phyloP scores from a whole-genome alignment of 345 rosid genomes.

The Citrus cavaleriei region DNA sequence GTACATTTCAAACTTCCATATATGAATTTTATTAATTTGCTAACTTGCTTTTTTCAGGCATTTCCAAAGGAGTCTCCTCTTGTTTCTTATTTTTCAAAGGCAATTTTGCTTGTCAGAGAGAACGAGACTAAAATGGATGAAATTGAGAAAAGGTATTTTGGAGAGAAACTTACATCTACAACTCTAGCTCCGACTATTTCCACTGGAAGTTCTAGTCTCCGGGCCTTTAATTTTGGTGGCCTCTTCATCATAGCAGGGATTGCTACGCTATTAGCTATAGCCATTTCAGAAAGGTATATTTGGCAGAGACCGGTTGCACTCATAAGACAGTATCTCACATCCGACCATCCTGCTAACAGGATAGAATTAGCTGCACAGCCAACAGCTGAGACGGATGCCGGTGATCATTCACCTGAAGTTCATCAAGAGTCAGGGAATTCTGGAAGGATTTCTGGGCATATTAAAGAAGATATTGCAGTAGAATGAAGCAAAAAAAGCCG shows the following conservation, averaged over 20 bases:
- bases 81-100: slow-evolving; percentile 20
- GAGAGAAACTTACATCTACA: background rate
- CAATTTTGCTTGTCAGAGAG: slow-evolving; percentile 17
- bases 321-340: background rate
- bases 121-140: background rate
- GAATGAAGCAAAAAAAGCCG: background rate
- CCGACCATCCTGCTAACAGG: background rate
- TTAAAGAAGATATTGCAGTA: background rate
- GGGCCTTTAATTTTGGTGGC: slow-evolving; percentile 19
- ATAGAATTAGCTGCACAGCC: background rate
- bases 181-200: background rate
- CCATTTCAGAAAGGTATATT: background rate
- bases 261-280: slow-evolving; percentile 4
- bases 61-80: slow-evolving; percentile 20
- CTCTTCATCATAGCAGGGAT: slow-evolving; percentile 20
- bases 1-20: background rate
- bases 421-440: background rate
- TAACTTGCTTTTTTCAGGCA: slow-evolving; percentile 5
- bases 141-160: slow-evolving; percentile 4
- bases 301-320: background rate
- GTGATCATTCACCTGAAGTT: background rate
- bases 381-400: background rate
- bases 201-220: slow-evolving; percentile 4
- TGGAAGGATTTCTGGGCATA: background rate
- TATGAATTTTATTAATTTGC: background rate